These are phyloP conservation scores for Plasmodium vivax DNA, from an alignment of 169 alveolate species.

Conservation along the genomic window DNA sequence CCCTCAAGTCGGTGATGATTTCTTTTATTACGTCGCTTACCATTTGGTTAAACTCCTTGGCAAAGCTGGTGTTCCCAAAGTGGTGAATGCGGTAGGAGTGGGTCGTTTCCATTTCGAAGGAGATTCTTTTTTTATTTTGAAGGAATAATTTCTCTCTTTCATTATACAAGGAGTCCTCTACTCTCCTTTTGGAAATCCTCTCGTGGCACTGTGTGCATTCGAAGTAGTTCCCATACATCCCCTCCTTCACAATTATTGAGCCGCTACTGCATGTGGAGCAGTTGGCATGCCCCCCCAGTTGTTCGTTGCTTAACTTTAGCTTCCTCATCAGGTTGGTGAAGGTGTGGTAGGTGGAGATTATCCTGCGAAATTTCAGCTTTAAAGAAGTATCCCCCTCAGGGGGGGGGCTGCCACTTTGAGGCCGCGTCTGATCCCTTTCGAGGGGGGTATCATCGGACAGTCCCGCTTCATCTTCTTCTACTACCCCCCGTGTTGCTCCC, in stretches of 20 bases:
- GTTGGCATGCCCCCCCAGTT: not conserved
- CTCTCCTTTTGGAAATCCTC: constrained; percentile 1
- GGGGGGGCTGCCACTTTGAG: not conserved
- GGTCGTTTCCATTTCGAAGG: constrained; percentile 34
- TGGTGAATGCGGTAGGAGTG: constrained; percentile 42
- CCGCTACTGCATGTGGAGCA: constrained; percentile 5
- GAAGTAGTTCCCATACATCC: constrained; percentile 37
- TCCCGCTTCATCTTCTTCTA: not conserved
- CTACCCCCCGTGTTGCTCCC: not conserved
- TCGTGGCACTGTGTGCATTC: constrained; percentile 10
- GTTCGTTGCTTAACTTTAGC: constrained; percentile 4
- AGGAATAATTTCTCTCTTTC: constrained; percentile 9
- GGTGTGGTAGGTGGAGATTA: not conserved
- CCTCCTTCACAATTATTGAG: not conserved
- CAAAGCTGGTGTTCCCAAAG: constrained; percentile 26
- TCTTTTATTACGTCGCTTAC: constrained; percentile 49
- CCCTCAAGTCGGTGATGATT: constrained; percentile 4
- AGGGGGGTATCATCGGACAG: not conserved
- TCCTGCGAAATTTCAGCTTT: not conserved
- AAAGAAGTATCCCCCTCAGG: not conserved
- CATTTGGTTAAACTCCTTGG: not conserved
- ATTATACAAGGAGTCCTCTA: constrained; percentile 17
- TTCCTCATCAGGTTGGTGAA: constrained; percentile 27
- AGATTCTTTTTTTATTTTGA: constrained; percentile 20
- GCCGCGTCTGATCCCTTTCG: not conserved